Conservation (phyloP, 169 alveolate species). For the Hammondia hammondi region DNA sequence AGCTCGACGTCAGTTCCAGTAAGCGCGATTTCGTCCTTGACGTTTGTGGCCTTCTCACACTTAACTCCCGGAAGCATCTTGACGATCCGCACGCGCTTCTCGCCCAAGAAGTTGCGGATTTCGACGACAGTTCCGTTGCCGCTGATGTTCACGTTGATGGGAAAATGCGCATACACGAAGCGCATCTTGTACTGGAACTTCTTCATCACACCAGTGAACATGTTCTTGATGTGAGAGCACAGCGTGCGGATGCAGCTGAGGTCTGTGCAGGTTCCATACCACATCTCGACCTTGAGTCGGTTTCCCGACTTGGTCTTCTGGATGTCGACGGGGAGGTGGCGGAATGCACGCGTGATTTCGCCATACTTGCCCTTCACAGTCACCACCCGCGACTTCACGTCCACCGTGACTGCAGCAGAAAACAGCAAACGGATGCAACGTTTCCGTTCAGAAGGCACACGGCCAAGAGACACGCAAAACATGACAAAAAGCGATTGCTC, state of each 20-base stretch:
- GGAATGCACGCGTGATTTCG: conserved; percentile 92
- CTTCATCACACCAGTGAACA: conserved; percentile 97
- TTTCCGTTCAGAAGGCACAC: too few species aligned
- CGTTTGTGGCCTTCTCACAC: conserved; percentile 90
- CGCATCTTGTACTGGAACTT: conserved; percentile 98
- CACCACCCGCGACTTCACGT: conserved; percentile 93
- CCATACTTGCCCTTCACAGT: conserved; percentile 98
- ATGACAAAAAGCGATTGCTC: too few species aligned
- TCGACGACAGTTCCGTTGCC: conserved; percentile 95
- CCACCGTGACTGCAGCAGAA: conserved; percentile 86
- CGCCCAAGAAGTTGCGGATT: conserved; percentile 99
- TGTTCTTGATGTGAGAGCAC: conserved; percentile 94
- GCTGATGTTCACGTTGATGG: conserved; percentile 95
- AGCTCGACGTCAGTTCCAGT: conserved; percentile 96
- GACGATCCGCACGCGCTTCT: conserved; percentile 93
- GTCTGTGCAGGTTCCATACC: conserved; percentile 95
- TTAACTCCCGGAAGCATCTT: conserved; percentile 76
- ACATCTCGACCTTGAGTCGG: conserved; percentile 90
- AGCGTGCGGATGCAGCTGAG: conserved; percentile 95
- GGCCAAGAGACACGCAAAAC: too few species aligned
- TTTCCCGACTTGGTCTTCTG: conserved; percentile 88
- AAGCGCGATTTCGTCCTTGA: conserved; percentile 96
- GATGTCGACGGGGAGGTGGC: conserved; percentile 96
- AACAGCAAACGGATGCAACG: not conserved
- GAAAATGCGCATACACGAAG: conserved; percentile 99